A percentile compares a stretch with the other conserved stretches of the same genome.
These are phyloP conservation scores for Arthroderma uncinatum DNA, from an alignment of 2,329 filamentous ascomycete species.

Conservation along the genomic window DNA sequence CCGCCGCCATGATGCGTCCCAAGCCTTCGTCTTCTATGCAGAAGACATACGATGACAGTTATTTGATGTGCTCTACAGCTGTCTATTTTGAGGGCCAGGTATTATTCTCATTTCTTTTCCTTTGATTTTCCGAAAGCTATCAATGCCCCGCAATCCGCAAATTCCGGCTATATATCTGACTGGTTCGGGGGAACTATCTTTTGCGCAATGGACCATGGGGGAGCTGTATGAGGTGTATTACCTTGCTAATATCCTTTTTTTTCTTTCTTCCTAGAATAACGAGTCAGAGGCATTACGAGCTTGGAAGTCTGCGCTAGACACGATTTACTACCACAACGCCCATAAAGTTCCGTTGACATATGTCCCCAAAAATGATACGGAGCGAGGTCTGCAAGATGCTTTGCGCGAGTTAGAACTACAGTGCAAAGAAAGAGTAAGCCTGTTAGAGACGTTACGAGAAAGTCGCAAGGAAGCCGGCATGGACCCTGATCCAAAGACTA, in stretches of 20 bases:
- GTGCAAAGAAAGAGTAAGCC: conserved; percentile 83
- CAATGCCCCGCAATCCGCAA: not conserved
- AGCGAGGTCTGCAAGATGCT: conserved; percentile 70
- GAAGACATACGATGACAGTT: conserved; percentile 96
- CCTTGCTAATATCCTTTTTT: not conserved
- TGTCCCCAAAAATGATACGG: conserved; percentile 65
- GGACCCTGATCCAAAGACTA: conserved; percentile 16
- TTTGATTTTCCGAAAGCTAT: not conserved
- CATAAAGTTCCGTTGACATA: conserved; percentile 60
- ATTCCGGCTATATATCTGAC: not conserved
- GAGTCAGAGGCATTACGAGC: conserved; percentile 81
- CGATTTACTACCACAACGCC: conserved; percentile 77
- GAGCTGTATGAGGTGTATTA: not conserved
- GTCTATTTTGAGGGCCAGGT: conserved; percentile 94
- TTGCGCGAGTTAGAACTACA: conserved; percentile 74
- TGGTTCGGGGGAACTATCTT: not conserved
- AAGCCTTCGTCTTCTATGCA: conserved; percentile 65
- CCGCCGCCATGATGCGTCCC: conserved; percentile 39
- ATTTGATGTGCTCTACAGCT: conserved; percentile 85
- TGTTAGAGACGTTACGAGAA: conserved; percentile 68
- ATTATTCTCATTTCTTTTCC: conserved; percentile 16
- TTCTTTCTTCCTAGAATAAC: conserved; percentile 54
- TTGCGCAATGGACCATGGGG: not conserved
- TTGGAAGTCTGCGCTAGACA: conserved; percentile 79
- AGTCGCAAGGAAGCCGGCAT: conserved; percentile 46